Percentiles rank a stretch among this genome's conserved stretches.
Conservation (phyloP, 495 filamentous ascomycete genomes). For the Aspergillus homomorphus region DNA sequence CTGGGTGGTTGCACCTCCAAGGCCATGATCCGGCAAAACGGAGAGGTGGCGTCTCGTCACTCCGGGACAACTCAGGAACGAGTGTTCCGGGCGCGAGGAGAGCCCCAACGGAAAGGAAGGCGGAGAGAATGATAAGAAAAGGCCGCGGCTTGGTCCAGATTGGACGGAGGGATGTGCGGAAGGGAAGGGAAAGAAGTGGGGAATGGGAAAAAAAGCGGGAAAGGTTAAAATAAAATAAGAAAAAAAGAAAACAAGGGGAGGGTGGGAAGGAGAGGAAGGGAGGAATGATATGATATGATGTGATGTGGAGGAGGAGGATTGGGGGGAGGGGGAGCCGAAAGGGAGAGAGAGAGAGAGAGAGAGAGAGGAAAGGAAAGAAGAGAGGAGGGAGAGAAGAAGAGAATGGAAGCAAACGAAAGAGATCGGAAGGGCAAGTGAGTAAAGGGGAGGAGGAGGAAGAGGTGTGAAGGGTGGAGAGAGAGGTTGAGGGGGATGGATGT, state of each 20-base stretch:
- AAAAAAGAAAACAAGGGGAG: neutral
- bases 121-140: conserved; percentile 16
- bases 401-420: neutral
- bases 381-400: neutral
- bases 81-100: conserved; percentile 39
- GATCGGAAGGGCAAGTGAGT: too few relatives aligned
- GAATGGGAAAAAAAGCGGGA: conserved; percentile 1
- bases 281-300: conserved; percentile 6
- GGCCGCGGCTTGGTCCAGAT: conserved; percentile 13
- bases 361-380: neutral
- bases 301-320: neutral
- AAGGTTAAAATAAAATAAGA: neutral
- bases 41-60: conserved; percentile 40
- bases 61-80: conserved; percentile 41
- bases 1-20: conserved; percentile 76
- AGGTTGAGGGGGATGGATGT: neutral
- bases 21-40: conserved; percentile 64
- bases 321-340: neutral
- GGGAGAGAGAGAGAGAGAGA: neutral
- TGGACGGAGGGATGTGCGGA: conserved; percentile 11
- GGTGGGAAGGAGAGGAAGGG: neutral
- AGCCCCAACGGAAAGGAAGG: conserved; percentile 21
- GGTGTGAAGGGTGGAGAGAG: neutral
- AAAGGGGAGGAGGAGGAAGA: conserved; percentile 1
- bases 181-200: conserved; percentile 4